These are phyloP conservation scores for Amesomyces nigricolor DNA, from an alignment of 2,329 filamentous ascomycete species.

Conservation along the genomic window DNA sequence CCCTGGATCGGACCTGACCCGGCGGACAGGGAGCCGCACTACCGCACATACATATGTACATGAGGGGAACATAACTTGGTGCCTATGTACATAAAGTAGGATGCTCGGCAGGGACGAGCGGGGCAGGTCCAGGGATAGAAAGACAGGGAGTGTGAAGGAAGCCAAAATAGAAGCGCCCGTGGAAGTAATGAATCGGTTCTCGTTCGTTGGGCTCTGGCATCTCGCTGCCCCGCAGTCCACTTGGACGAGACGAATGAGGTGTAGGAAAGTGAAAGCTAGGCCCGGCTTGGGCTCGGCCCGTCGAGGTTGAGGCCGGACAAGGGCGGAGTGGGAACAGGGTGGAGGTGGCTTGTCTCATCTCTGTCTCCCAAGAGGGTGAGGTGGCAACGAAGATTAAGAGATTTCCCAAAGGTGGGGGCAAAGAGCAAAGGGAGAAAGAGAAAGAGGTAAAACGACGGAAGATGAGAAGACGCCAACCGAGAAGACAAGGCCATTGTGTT, in stretches of 20 bases:
- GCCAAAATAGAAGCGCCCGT: conserved; percentile 12
- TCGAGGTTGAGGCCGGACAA: conserved; percentile 20
- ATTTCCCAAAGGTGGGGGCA: conserved; percentile 2
- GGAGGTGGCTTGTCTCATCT: conserved; percentile 37
- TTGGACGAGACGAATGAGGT: conserved; percentile 18
- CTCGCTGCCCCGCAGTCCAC: conserved; percentile 13
- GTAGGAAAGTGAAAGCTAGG: conserved; percentile 15
- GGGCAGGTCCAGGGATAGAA: conserved; percentile 1
- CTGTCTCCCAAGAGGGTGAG: conserved; percentile 24
- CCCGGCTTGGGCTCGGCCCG: conserved; percentile 19
- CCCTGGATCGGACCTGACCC: not conserved
- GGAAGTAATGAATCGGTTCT: conserved; percentile 10
- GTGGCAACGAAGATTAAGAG: conserved; percentile 19
- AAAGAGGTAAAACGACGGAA: conserved; percentile 10
- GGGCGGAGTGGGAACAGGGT: conserved; percentile 25
- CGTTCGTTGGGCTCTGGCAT: conserved; percentile 14
- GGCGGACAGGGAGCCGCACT: not conserved
- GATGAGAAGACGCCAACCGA: not conserved
- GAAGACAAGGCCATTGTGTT: too few species aligned
- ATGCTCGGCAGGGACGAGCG: not conserved
- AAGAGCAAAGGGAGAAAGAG: conserved; percentile 6
- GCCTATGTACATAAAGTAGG: not conserved
- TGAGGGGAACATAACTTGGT: too few species aligned
- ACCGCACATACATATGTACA: not conserved
- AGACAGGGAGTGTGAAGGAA: not conserved